A percentile compares a stretch with the other conserved stretches of the same genome.
Evolutionary conservation across 805 yeast genomes (phyloP).

Genomic region (Saccharomycopsis malanga): DNA sequence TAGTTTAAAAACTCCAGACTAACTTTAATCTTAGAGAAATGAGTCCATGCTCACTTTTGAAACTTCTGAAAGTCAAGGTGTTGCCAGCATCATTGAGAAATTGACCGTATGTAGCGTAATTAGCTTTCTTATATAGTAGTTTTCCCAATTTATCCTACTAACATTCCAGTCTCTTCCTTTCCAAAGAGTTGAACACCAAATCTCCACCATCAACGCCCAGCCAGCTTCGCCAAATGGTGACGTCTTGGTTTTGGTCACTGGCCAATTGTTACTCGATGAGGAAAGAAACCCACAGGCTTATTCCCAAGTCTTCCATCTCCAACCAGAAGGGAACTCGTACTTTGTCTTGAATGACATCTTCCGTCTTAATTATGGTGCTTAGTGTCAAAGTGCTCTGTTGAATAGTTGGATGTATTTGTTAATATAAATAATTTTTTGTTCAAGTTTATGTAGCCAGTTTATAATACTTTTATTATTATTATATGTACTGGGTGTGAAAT

Average conservation of each 20-base stretch:
- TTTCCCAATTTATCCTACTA: background rate
- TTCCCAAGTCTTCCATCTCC: conserved; percentile 95
- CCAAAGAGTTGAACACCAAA: conserved; percentile 86
- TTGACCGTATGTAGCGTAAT: conserved; percentile 36
- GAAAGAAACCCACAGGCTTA: conserved; percentile 94
- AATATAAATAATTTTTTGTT: too few species aligned
- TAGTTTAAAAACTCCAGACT: background rate
- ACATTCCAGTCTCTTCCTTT: conserved; percentile 60
- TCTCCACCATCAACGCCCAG: conserved; percentile 94
- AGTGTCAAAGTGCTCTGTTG: too few species aligned
- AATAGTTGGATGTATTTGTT: too few species aligned
- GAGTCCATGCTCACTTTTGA: conserved; percentile 98
- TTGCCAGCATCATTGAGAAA: conserved; percentile 87
- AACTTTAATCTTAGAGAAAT: conserved; percentile 48
- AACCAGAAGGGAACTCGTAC: conserved; percentile 87
- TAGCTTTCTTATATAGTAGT: background rate
- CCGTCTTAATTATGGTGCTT: conserved; percentile 37
- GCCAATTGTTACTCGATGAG: conserved; percentile 84
- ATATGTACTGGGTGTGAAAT: too few species aligned
- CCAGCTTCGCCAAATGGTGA: conserved; percentile 92
- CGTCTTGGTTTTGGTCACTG: conserved; percentile 95
- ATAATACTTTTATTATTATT: too few species aligned
- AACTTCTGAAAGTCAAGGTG: conserved; percentile 90
- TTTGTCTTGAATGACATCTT: conserved; percentile 95
- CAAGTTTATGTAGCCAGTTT: too few species aligned